phyloP scores from a whole-genome alignment of 495 filamentous ascomycete genomes.

The Podospora conica region DNA sequence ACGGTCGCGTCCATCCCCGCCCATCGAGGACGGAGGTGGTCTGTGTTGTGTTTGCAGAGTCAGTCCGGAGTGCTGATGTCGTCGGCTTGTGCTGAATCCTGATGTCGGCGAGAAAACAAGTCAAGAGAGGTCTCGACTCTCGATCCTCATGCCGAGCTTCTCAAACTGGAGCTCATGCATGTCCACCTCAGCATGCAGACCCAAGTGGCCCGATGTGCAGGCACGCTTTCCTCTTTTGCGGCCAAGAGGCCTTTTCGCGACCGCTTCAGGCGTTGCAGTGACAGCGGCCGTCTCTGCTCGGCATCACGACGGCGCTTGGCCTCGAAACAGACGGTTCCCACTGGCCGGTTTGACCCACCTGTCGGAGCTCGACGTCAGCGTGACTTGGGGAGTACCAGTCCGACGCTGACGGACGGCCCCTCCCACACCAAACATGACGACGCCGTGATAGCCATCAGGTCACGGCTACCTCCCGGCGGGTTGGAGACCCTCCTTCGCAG shows the following conservation, averaged over 20 bases:
- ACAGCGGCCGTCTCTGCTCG: neutral
- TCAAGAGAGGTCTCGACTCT: neutral
- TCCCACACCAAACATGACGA: neutral
- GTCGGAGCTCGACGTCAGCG: neutral
- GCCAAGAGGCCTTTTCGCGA: neutral
- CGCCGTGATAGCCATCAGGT: neutral
- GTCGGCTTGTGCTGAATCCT: too few species aligned
- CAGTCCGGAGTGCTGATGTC: neutral
- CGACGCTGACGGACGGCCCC: neutral
- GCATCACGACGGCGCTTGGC: neutral
- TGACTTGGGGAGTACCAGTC: neutral
- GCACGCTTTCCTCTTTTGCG: constrained; percentile 23
- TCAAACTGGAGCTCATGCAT: constrained; percentile 2
- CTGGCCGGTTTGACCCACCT: neutral
- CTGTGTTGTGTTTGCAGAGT: neutral
- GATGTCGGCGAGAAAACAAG: too few species aligned
- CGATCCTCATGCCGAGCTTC: too few species aligned
- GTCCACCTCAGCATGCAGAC: constrained; percentile 15
- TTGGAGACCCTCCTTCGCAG: neutral
- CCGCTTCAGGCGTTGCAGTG: constrained; percentile 1
- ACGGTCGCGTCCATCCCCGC: neutral
- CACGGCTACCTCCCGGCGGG: neutral
- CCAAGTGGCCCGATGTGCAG: constrained; percentile 17
- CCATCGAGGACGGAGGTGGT: neutral
- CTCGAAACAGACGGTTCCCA: neutral